A percentile compares a stretch with the other conserved stretches of the same genome.
Conservation (phyloP, 2,329 filamentous ascomycete species). For the Pseudogymnoascus sp. region DNA sequence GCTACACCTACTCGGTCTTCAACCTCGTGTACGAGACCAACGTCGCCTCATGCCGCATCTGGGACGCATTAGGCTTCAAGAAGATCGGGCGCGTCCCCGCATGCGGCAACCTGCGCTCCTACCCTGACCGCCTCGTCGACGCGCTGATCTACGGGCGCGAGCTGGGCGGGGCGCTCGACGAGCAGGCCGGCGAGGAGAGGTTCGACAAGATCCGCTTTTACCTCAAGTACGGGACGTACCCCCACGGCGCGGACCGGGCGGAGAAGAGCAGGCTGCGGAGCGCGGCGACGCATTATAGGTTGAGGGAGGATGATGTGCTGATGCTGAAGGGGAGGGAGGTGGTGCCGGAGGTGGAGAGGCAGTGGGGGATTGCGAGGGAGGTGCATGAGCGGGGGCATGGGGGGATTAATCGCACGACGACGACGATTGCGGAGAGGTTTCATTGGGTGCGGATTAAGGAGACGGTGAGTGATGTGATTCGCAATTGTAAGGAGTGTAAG, state of each 20-base stretch:
- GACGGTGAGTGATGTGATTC: constrained; percentile 89
- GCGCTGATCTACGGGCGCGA: constrained; percentile 58
- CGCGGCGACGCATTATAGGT: constrained; percentile 91
- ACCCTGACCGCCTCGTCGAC: constrained; percentile 44
- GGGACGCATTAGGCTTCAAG: constrained; percentile 68
- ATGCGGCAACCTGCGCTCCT: constrained; percentile 43
- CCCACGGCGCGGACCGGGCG: constrained; percentile 82
- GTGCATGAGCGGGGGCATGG: constrained; percentile 72
- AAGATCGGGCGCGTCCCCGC: constrained; percentile 58
- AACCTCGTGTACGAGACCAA: constrained; percentile 71
- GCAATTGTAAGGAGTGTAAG: constrained; percentile 73
- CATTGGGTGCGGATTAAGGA: constrained; percentile 99
- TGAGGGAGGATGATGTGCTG: constrained; percentile 64
- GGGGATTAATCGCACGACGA: constrained; percentile 97
- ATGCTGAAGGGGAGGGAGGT: constrained; percentile 99
- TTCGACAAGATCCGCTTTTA: constrained; percentile 99
- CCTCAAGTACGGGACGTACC: constrained; percentile 89
- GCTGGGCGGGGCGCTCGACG: constrained; percentile 54
- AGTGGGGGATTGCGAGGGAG: constrained; percentile 79
- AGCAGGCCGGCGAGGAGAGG: constrained; percentile 85
- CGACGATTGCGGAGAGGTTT: constrained; percentile 84
- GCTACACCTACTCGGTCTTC: constrained; percentile 67
- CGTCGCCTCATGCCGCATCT: constrained; percentile 61
- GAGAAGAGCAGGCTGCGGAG: constrained; percentile 92
- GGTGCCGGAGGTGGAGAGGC: constrained; percentile 77